Conservation (phyloP, 306 rosid genomes). For the Inga leiocalycina region DNA sequence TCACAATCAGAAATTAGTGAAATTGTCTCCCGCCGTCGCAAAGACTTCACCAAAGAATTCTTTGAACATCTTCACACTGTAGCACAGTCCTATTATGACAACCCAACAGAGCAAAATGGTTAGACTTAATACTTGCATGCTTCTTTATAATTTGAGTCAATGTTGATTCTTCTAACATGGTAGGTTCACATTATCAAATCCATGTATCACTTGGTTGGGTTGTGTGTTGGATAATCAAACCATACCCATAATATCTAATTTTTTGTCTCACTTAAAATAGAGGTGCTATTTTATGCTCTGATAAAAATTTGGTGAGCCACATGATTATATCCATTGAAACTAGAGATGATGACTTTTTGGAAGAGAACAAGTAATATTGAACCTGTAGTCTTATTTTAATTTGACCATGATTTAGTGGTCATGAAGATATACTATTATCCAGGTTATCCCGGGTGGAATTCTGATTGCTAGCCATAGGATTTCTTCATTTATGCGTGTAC, state of each 20-base stretch:
- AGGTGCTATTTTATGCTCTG: not conserved
- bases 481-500: not conserved
- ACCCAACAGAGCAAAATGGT: conserved; percentile 72
- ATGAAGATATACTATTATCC: conserved; percentile 2
- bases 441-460: conserved; percentile 7
- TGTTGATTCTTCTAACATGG: not conserved
- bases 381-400: not conserved
- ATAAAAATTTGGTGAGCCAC: conserved; percentile 7
- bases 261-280: not conserved
- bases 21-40: conserved; percentile 74
- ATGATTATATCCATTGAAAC: conserved; percentile 14
- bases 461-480: conserved; percentile 11
- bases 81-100: conserved; percentile 64
- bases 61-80: conserved; percentile 78
- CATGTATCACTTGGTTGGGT: conserved; percentile 18
- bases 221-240: conserved; percentile 22
- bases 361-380: not conserved
- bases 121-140: conserved; percentile 26
- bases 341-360: conserved; percentile 6
- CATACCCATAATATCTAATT: not conserved
- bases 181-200: conserved; percentile 14
- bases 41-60: conserved; percentile 93
- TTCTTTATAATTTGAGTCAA: conserved; percentile 27
- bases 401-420: not conserved
- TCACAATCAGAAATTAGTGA: conserved; percentile 59